Percentiles rank a stretch among this genome's conserved stretches.
Evolutionary conservation across 2,329 filamentous ascomycete genomes (phyloP).

Genomic region (Paecilomyces sp.): DNA sequence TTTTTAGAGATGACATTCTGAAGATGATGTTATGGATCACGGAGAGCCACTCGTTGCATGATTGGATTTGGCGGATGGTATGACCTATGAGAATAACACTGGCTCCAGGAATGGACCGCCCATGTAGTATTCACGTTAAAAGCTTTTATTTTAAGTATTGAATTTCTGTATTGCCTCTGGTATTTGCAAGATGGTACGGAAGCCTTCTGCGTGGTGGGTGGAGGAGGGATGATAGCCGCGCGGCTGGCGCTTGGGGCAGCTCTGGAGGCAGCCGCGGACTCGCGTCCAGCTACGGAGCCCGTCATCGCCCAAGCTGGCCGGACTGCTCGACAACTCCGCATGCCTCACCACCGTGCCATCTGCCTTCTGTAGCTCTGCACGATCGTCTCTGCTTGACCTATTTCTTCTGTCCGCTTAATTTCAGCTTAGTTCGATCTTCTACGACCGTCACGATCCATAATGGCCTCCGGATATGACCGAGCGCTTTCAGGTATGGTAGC

Average conservation of each 20-base stretch:
- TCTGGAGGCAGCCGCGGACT: conserved; percentile 19
- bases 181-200: too few species aligned
- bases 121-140: too few species aligned
- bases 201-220: conserved; percentile 1
- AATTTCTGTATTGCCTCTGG: too few species aligned
- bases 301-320: conserved; percentile 13
- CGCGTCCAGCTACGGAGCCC: conserved; percentile 17
- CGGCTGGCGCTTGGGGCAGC: conserved; percentile 15
- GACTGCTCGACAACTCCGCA: not conserved
- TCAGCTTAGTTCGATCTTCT: not conserved
- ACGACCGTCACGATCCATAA: conserved; percentile 26
- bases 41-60: too few species aligned
- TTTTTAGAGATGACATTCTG: too few species aligned
- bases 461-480: conserved; percentile 98
- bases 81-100: too few species aligned
- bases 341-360: not conserved
- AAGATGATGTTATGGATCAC: too few species aligned
- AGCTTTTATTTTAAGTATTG: too few species aligned
- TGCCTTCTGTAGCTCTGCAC: not conserved
- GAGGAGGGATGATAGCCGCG: conserved; percentile 12
- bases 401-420: not conserved
- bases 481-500: conserved; percentile 81
- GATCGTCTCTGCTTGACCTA: not conserved
- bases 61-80: too few species aligned
- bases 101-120: too few species aligned